These are phyloP conservation scores for Phellopilus nigrolimitatus DNA, from an alignment of 1,284 basidiomycete genomes.

Conservation along the genomic window DNA sequence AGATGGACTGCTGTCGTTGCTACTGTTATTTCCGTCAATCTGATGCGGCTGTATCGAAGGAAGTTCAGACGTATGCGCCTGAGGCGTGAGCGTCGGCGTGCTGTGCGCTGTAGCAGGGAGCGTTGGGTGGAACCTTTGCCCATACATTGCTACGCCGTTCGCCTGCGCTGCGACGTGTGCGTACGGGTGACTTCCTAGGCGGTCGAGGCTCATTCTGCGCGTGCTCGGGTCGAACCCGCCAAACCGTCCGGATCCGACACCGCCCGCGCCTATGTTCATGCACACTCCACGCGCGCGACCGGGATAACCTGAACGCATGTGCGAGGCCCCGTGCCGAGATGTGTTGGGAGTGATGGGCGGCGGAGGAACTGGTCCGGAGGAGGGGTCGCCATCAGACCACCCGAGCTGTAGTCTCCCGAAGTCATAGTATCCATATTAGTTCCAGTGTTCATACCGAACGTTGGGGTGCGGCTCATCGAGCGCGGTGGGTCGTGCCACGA, in stretches of 20 bases:
- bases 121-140: constrained; percentile 30
- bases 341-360: constrained; percentile 18
- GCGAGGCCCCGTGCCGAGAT: constrained; percentile 10
- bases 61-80: constrained; percentile 14
- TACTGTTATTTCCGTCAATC: not conserved
- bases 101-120: constrained; percentile 21
- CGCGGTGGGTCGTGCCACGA: constrained; percentile 9
- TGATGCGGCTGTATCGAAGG: not conserved
- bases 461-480: constrained; percentile 17
- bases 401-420: not conserved
- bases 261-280: not conserved
- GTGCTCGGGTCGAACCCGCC: constrained; percentile 26
- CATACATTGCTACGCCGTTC: constrained; percentile 44
- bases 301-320: constrained; percentile 3
- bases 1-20: not conserved
- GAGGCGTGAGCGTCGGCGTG: constrained; percentile 18
- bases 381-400: not conserved
- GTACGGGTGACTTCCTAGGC: constrained; percentile 60
- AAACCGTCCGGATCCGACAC: not conserved
- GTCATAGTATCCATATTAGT: not conserved
- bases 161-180: constrained; percentile 53
- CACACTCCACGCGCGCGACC: not conserved
- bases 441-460: constrained; percentile 2
- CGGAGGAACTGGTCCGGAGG: constrained; percentile 3
- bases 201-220: constrained; percentile 55